Evolutionary conservation across 345 rosid genomes (phyloP).

Genomic region (Iberis pinnata): DNA sequence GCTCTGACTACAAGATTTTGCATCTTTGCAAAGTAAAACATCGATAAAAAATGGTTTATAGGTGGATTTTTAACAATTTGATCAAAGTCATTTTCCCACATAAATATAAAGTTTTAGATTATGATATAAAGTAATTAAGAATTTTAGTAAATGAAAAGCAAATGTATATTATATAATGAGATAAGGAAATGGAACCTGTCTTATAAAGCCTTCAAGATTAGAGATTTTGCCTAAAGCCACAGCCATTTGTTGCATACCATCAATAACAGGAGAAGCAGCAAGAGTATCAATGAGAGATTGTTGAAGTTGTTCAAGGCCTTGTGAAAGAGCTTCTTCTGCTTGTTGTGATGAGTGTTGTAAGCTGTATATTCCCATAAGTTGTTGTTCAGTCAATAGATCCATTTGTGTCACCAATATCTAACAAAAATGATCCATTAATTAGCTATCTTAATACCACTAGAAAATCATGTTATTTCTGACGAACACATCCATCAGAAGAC

Average conservation of each 20-base stretch:
- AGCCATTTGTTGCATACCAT: constrained; percentile 94
- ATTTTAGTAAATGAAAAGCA: neutral
- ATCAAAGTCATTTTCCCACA: too few species aligned
- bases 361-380: constrained; percentile 81
- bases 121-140: too few species aligned
- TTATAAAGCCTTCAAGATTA: constrained; percentile 86
- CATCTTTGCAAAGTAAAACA: too few species aligned
- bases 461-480: too few species aligned
- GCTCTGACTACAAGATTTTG: too few species aligned
- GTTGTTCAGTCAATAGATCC: constrained; percentile 88
- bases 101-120: too few species aligned
- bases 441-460: too few species aligned
- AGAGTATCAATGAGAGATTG: constrained; percentile 84
- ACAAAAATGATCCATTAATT: too few species aligned
- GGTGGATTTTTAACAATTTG: too few species aligned
- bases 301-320: constrained; percentile 86
- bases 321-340: constrained; percentile 92
- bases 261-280: constrained; percentile 43
- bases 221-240: constrained; percentile 82
- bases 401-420: constrained; percentile 73
- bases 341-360: constrained; percentile 90
- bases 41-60: too few species aligned
- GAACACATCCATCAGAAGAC: too few species aligned
- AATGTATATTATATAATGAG: neutral
- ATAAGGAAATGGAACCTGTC: constrained; percentile 55